phyloP scores from a whole-genome alignment of 164 flowering plant species.

The Vitis vinifera region ASM3070453v1 NC_081818.1:13765501-13766000 shows the following conservation, averaged over 20 bases:
- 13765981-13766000: too few species aligned
- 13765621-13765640: conserved; percentile 88
- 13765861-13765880: conserved; percentile 62
- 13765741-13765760: conserved; percentile 88
- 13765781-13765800: conserved; percentile 40
- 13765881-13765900: too few species aligned
- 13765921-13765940: too few species aligned
- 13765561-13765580: conserved; percentile 92
- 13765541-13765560: conserved; percentile 97
- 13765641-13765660: conserved; percentile 82
- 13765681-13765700: conserved; percentile 88
- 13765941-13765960: too few species aligned
- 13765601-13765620: conserved; percentile 92
- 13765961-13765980: too few species aligned
- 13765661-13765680: conserved; percentile 92
- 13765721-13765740: conserved; percentile 93
- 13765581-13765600: conserved; percentile 86
- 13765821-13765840: conserved; percentile 94
- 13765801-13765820: conserved; percentile 91
- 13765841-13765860: conserved; percentile 93
- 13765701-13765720: conserved; percentile 75
- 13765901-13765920: too few species aligned
- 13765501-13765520: conserved; percentile 60
- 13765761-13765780: conserved; percentile 54
- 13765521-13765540: conserved; percentile 89